Conservation (phyloP, 139 green algal species). For the Parachlorella kessleri region DNA sequence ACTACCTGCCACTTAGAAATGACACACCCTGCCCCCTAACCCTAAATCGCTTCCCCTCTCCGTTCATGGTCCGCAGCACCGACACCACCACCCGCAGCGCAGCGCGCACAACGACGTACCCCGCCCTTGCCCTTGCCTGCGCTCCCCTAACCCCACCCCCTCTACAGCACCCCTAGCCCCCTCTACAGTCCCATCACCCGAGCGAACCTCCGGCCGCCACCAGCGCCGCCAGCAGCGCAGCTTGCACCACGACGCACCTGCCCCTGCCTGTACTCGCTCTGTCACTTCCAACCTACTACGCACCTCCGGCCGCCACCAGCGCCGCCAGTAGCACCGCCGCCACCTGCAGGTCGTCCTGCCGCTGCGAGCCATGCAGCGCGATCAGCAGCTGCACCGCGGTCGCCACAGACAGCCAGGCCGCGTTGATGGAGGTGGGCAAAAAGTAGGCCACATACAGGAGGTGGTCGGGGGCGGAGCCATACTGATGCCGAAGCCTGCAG, state of each 20-base stretch:
- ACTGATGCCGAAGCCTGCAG: slow-evolving; percentile 33
- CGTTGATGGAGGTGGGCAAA: slow-evolving; percentile 64
- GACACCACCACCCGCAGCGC: too few species aligned
- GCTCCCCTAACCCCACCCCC: slow-evolving; percentile 1
- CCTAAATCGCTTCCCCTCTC: too few species aligned
- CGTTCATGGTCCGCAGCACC: too few species aligned
- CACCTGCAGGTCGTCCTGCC: slow-evolving; percentile 22
- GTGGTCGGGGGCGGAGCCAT: slow-evolving; percentile 20
- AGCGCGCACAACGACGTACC: too few species aligned
- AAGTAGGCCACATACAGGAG: slow-evolving; percentile 54
- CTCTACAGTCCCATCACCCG: too few species aligned
- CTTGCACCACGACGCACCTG: too few species aligned
- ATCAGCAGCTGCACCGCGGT: slow-evolving; percentile 56
- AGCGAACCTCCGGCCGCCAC: neutral
- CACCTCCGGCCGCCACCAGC: neutral
- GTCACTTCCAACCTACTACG: neutral
- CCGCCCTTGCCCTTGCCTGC: too few species aligned
- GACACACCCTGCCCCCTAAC: too few species aligned
- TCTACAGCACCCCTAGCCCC: neutral
- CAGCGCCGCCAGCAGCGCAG: too few species aligned
- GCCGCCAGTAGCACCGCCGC: slow-evolving; percentile 36
- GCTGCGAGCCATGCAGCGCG: slow-evolving; percentile 33
- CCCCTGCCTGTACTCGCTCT: slow-evolving; percentile 33
- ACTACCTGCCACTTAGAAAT: too few species aligned
- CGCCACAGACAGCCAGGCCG: slow-evolving; percentile 71